Percentiles rank a stretch among this genome's conserved stretches.
These are phyloP conservation scores for Pisolithus marmoratus DNA, from an alignment of 768 basidiomycete genomes.

Conservation along the genomic window DNA sequence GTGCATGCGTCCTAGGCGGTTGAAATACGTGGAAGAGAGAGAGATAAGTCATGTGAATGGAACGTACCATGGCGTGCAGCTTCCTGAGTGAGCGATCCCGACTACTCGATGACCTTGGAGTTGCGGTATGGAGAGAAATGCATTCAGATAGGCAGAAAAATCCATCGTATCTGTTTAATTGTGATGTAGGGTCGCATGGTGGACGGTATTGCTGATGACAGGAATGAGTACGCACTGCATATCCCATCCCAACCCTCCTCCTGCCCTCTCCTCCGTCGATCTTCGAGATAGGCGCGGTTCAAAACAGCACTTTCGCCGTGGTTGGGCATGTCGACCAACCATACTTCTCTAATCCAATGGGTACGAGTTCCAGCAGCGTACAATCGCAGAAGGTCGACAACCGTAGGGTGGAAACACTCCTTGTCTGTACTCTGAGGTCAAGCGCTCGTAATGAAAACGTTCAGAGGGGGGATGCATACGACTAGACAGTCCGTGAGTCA, in stretches of 20 bases:
- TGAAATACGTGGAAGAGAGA: not conserved
- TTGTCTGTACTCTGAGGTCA: slow-evolving; percentile 15
- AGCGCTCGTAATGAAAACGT: not conserved
- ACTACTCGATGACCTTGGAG: slow-evolving; percentile 18
- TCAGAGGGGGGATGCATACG: slow-evolving; percentile 11
- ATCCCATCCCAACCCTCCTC: slow-evolving; percentile 3
- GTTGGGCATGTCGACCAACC: slow-evolving; percentile 32
- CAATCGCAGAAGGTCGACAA: slow-evolving; percentile 14
- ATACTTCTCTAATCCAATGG: slow-evolving; percentile 24
- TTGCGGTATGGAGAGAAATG: slow-evolving; percentile 20
- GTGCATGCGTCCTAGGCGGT: slow-evolving; percentile 11
- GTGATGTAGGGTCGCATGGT: not conserved
- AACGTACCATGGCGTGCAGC: slow-evolving; percentile 22
- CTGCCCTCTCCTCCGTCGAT: slow-evolving; percentile 11
- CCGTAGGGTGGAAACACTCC: slow-evolving; percentile 20
- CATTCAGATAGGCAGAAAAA: slow-evolving; percentile 16
- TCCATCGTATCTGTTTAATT: slow-evolving; percentile 17
- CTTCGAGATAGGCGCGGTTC: slow-evolving; percentile 23
- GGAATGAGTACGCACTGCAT: slow-evolving; percentile 16
- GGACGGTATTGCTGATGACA: no score
- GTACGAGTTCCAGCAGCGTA: not conserved
- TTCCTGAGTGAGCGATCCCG: slow-evolving; percentile 24
- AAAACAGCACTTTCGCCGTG: slow-evolving; percentile 29
- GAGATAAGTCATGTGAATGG: not conserved
- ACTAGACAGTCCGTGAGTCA: slow-evolving; percentile 23